Evolutionary conservation across 805 yeast species (phyloP).

Genomic region (Metschnikowia proteae): DNA sequence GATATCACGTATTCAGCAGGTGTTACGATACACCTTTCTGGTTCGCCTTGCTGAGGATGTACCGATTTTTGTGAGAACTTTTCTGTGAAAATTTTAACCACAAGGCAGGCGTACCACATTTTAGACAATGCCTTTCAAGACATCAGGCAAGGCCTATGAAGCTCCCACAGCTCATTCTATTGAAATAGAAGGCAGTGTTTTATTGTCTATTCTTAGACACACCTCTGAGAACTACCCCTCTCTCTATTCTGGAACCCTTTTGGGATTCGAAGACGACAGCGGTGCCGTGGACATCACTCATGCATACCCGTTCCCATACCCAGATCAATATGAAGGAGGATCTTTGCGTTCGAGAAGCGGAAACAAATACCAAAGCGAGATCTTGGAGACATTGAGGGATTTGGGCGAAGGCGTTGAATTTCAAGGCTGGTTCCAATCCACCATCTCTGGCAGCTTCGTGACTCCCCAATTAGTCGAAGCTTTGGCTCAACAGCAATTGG

Average conservation of each 20-base stretch:
- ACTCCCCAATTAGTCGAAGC: constrained; percentile 65
- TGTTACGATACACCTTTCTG: too few relatives aligned
- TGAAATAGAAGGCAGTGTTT: constrained; percentile 48
- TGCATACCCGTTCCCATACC: constrained; percentile 65
- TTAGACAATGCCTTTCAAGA: constrained; percentile 16
- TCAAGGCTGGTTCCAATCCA: constrained; percentile 78
- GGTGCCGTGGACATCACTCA: constrained; percentile 52
- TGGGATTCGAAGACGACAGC: constrained; percentile 64
- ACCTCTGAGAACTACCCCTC: constrained; percentile 62
- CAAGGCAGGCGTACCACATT: neutral
- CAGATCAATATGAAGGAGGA: constrained; percentile 60
- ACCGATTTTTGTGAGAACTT: constrained; percentile 14
- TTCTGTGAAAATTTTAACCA: constrained; percentile 14
- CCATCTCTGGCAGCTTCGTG: constrained; percentile 66
- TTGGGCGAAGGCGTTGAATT: constrained; percentile 66
- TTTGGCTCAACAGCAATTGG: constrained; percentile 60
- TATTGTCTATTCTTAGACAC: constrained; percentile 61
- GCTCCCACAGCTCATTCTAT: constrained; percentile 39
- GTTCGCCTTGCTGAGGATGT: constrained; percentile 5
- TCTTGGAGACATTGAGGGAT: constrained; percentile 56
- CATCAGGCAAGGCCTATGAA: constrained; percentile 22
- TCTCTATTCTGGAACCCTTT: constrained; percentile 64
- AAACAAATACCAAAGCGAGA: constrained; percentile 62
- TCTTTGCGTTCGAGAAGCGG: constrained; percentile 61
- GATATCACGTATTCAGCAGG: too few relatives aligned